Evolutionary conservation across 2,329 filamentous ascomycete species (phyloP).

Genomic region (Oidium heveae): DNA sequence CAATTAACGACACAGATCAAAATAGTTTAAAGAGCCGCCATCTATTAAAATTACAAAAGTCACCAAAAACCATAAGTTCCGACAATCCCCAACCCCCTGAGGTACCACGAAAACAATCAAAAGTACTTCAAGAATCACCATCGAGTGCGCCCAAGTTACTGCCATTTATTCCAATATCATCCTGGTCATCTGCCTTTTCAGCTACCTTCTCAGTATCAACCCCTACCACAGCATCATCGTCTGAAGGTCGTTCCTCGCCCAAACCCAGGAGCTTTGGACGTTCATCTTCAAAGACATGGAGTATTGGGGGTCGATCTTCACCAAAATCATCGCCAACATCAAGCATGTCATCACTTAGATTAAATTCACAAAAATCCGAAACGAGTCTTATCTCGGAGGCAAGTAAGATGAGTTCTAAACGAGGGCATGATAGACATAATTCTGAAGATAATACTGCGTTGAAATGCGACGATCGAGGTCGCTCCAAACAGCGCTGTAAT

Average conservation of each 20-base stretch:
- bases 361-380: slow-evolving; percentile 1
- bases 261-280: slow-evolving; percentile 4
- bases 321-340: slow-evolving; percentile 5
- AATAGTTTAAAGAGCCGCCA: neutral
- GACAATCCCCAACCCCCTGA: slow-evolving; percentile 17
- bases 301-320: slow-evolving; percentile 4
- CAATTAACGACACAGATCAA: neutral
- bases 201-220: slow-evolving; percentile 8
- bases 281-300: slow-evolving; percentile 1
- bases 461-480: slow-evolving; percentile 30
- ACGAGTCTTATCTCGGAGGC: neutral
- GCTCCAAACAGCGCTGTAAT: slow-evolving; percentile 29
- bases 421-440: slow-evolving; percentile 24
- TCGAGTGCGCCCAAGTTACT: slow-evolving; percentile 2
- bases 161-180: slow-evolving; percentile 20
- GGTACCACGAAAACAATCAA: slow-evolving; percentile 21
- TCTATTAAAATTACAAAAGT: neutral
- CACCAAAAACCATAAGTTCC: neutral
- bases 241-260: slow-evolving; percentile 8
- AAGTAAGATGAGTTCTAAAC: neutral
- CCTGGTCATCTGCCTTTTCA: slow-evolving; percentile 6
- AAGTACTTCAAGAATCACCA: neutral
- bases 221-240: slow-evolving; percentile 3
- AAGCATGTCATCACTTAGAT: neutral
- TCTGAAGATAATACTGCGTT: slow-evolving; percentile 23